A percentile compares a stretch with the other conserved stretches of the same genome.
These are phyloP conservation scores for Pichia occidentalis DNA, from an alignment of 805 yeast species.

Conservation along the genomic window DNA sequence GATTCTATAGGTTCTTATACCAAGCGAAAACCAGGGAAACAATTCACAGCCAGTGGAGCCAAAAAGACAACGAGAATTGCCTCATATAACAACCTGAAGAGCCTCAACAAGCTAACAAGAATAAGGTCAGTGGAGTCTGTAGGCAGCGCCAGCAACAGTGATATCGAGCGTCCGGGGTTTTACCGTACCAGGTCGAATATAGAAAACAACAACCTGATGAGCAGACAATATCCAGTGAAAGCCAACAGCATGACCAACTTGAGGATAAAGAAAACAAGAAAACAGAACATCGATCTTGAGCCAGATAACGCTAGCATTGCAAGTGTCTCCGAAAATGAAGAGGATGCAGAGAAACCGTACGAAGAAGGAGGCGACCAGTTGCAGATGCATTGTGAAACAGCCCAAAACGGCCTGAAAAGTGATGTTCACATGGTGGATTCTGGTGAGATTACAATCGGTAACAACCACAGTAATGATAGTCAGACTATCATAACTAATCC, in stretches of 20 bases:
- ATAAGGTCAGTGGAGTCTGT: constrained; percentile 26
- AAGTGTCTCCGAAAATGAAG: not conserved
- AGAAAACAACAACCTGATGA: no score
- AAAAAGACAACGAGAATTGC: constrained; percentile 24
- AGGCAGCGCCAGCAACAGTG: constrained; percentile 4
- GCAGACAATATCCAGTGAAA: no score
- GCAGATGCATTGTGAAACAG: no score
- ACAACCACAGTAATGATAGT: no score
- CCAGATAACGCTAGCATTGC: not conserved
- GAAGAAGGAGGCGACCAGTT: not conserved
- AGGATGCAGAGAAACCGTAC: no score
- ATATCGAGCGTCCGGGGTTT: constrained; percentile 21
- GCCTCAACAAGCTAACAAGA: constrained; percentile 28
- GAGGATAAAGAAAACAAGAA: constrained; percentile 14
- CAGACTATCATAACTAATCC: no score
- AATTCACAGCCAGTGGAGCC: constrained; percentile 30
- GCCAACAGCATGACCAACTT: constrained; percentile 27
- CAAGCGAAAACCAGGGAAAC: constrained; percentile 26
- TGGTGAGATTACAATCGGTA: not conserved
- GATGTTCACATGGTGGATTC: no score
- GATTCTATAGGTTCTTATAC: not conserved
- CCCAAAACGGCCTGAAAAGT: no score
- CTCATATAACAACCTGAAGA: constrained; percentile 28
- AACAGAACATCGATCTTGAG: no score
- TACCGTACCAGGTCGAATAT: constrained; percentile 23